Base-by-base conservation (phyloP, 768 basidiomycete genomes). In the Leccinum obscurum region DNA sequence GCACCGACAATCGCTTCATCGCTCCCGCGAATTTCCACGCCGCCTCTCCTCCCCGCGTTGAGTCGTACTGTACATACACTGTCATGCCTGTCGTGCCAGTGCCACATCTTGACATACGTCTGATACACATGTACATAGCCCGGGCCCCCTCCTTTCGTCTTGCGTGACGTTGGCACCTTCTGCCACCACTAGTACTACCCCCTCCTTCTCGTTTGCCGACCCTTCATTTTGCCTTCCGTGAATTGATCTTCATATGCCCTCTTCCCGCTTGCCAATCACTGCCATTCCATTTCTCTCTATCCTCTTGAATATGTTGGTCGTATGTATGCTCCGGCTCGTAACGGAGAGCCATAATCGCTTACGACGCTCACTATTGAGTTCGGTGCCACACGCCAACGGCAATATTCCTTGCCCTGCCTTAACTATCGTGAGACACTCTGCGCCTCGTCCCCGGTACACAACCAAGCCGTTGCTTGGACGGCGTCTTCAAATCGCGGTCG, bases 381-480 rank as follows among this genome's bases (percentile, higher is more conserved):
- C 22, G 26, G 6, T 44, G 63, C 63, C 63, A 64, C 63, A 59
- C 32, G 53, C 62, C 58, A 64, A 59, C 49, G 62, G 49, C 50
- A 60, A 22, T 22, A 46, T 46, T 2, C 44, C n/a, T 28, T 32
- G 37, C 57, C 44, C 55, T 61, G 34, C 46, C 32, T 46, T 44
- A 52, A 24, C 49, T 34, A 34, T 41, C 63, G 63, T 53, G 63
- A 46, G 50, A 64, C 41, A 14, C 48, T 5, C 8, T 37, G 10
- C 54, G 54, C 61, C 61, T 55, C 52, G 20, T 34, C 30, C 26
- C 22, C 49, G 8, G 11, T 54, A 17, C 24, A 37, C 9, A 22
- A 20, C 37, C 30, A n/a, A 6, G 22, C 54, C 11, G 6, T 32
- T 17, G 26, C 28, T 55, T 14, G 22, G 50, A 15, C 13, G 30